Evolutionary conservation across 768 basidiomycete genomes (phyloP).

Genomic region (Terana coerulea): DNA sequence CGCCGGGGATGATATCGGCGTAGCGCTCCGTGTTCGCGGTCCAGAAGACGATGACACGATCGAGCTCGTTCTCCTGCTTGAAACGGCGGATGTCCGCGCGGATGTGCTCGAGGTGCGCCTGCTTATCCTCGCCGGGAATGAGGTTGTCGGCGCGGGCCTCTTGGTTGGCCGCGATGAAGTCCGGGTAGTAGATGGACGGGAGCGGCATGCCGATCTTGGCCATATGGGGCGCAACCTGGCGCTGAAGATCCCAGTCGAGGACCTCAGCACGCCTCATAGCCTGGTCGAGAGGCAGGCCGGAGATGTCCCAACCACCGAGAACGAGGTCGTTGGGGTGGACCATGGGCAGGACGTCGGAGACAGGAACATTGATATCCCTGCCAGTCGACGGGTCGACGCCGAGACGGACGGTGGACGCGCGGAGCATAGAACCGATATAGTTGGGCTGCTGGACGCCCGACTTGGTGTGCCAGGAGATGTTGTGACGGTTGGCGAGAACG

Average conservation of each 20-base stretch:
- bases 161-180: conserved; percentile 98
- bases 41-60: conserved; percentile 94
- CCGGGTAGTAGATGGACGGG: conserved; percentile 95
- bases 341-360: conserved; percentile 93
- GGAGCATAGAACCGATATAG: conserved; percentile 95
- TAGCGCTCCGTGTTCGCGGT: conserved; percentile 99
- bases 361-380: conserved; percentile 89
- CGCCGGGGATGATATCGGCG: conserved; percentile 88
- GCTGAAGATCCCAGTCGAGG: conserved; percentile 94
- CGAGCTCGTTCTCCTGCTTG: conserved; percentile 78
- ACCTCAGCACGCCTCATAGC: conserved; percentile 94
- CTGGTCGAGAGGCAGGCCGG: conserved; percentile 75
- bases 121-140: conserved; percentile 82
- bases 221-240: conserved; percentile 89
- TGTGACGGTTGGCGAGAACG: conserved; percentile 92
- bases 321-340: conserved; percentile 98
- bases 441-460: conserved; percentile 89
- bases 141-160: conserved; percentile 94
- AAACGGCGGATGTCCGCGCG: conserved; percentile 93
- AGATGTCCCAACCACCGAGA: conserved; percentile 98
- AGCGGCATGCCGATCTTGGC: conserved; percentile 75
- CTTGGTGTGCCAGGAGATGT: conserved; percentile 95
- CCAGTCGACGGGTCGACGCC: conserved; percentile 76
- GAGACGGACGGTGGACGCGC: conserved; percentile 91
- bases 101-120: conserved; percentile 86